Percentiles rank a stretch among this genome's conserved stretches.
These are phyloP conservation scores for Aspergillus pseudoviridinutans DNA, from an alignment of 2,329 filamentous ascomycete species.

Conservation along the genomic window DNA sequence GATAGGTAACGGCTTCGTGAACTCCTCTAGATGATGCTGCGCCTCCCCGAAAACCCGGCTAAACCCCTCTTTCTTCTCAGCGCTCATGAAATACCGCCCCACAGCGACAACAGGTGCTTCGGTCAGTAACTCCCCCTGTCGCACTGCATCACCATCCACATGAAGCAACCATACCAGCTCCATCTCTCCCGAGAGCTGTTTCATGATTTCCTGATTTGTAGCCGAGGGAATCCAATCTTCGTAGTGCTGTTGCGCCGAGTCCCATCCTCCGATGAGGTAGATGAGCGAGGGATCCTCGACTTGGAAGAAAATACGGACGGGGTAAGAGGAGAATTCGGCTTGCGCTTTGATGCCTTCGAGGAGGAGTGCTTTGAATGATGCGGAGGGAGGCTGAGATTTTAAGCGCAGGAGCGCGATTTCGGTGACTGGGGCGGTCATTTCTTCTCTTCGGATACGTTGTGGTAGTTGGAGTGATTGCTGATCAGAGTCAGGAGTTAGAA, in stretches of 20 bases:
- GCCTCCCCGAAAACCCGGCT: conserved; percentile 21
- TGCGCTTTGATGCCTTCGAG: conserved; percentile 35
- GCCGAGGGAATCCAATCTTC: conserved; percentile 41
- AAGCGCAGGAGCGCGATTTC: conserved; percentile 45
- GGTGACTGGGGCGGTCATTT: conserved; percentile 25
- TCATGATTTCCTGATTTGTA: conserved; percentile 40
- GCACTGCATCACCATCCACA: conserved; percentile 30
- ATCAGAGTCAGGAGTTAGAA: neutral
- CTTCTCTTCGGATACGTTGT: neutral
- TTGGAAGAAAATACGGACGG: conserved; percentile 41
- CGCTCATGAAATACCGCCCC: conserved; percentile 29
- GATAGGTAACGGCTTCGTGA: conserved; percentile 25
- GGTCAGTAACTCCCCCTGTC: conserved; percentile 20
- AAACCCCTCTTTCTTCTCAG: conserved; percentile 22
- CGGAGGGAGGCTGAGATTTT: conserved; percentile 15
- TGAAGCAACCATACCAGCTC: conserved; percentile 44
- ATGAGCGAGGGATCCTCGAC: conserved; percentile 41
- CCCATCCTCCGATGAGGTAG: conserved; percentile 48
- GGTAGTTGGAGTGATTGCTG: neutral
- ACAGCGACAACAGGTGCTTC: conserved; percentile 30
- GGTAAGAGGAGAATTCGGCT: conserved; percentile 32
- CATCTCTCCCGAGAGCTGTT: conserved; percentile 33
- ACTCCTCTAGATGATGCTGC: conserved; percentile 22
- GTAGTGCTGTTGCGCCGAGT: conserved; percentile 40
- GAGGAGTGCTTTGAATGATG: conserved; percentile 27